These are phyloP conservation scores for Talaromyces thailandensis DNA, from an alignment of 495 filamentous ascomycete species.

Conservation along the genomic window DNA sequence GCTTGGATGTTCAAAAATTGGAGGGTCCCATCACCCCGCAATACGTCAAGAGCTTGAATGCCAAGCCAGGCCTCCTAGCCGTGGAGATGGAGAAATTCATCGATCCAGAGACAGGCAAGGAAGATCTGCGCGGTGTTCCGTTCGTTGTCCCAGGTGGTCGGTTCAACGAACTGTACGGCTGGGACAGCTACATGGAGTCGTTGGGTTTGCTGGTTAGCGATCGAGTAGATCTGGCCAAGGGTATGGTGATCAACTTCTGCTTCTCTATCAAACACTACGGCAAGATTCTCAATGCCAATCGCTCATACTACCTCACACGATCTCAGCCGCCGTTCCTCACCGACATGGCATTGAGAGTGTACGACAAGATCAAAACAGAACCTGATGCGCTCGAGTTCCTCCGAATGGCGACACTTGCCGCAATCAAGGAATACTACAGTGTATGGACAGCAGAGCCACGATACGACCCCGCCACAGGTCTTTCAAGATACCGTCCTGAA, in stretches of 20 bases:
- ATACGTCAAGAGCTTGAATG: slow-evolving; percentile 63
- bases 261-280: slow-evolving; percentile 98
- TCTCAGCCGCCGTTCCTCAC: slow-evolving; percentile 96
- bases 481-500: slow-evolving; percentile 81
- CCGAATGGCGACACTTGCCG: slow-evolving; percentile 67
- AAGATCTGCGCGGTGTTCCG: slow-evolving; percentile 66
- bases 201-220: slow-evolving; percentile 76
- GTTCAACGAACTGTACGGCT: slow-evolving; percentile 96
- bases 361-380: slow-evolving; percentile 77
- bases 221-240: slow-evolving; percentile 73
- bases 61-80: slow-evolving; percentile 80
- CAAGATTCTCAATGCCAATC: slow-evolving; percentile 94
- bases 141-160: slow-evolving; percentile 94
- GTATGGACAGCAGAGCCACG: slow-evolving; percentile 82
- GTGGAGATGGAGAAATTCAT: slow-evolving; percentile 73
- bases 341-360: slow-evolving; percentile 89
- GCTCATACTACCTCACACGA: slow-evolving; percentile 86
- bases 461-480: slow-evolving; percentile 67
- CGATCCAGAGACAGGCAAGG: slow-evolving; percentile 55
- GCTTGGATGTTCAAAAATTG: slow-evolving; percentile 76
- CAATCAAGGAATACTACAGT: slow-evolving; percentile 92
- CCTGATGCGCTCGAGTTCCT: slow-evolving; percentile 71
- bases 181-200: slow-evolving; percentile 97
- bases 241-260: slow-evolving; percentile 91
- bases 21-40: slow-evolving; percentile 63